Base-by-base conservation (phyloP, 768 basidiomycete species). In the Rossbeevera mucosa region DNA sequence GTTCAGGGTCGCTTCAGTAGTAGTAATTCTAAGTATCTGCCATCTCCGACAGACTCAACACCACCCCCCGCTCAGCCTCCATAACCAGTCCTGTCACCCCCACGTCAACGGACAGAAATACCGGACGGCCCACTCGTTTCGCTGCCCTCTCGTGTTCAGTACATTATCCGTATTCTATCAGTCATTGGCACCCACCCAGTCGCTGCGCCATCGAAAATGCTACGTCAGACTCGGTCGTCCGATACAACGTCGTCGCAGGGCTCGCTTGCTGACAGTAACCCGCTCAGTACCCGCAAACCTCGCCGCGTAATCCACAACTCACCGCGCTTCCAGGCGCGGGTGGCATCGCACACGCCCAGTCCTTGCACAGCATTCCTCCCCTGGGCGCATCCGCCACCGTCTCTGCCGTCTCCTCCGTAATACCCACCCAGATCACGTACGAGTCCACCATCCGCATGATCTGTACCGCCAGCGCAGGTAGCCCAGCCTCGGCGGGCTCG, bases 331-430 rank as follows among this genome's bases (percentile, higher is more conserved):
- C 57, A 22, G 56, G 30, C 51, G 48, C 9, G 16, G 79, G 68
- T 21, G 89, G 88, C 86, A 91, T 89, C 26, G 85, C 89, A 62
- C 83, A 88, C 21, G 85, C 87, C 90, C 90, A 92, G 60, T 93
- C 90, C 52, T 72, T 76, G 61, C 80, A 80, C 49, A 92, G 71
- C 41, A 66, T 73, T 22, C 90, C 90, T 31, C 72, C 70, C 38
- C 69, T 65, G 0, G 78, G 70, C n/a, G 81, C 81, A 49, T 72
- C 74, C 47, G 72, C 71, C 30, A 74, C 76, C 53, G 74, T 72
- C 48, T 76, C 78, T 24, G 71, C 69, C 40, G 65, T 44, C 36
- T 70, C 72, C 24, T 80, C 77, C 18, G 80, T 82, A n/a, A 69
- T 73, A 1, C 89, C 88, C 28, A 85, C 73, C 90, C 90, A 92